phyloP scores from a whole-genome alignment of 208 protist genomes.

The Acanthamoeba royreba region DNA sequence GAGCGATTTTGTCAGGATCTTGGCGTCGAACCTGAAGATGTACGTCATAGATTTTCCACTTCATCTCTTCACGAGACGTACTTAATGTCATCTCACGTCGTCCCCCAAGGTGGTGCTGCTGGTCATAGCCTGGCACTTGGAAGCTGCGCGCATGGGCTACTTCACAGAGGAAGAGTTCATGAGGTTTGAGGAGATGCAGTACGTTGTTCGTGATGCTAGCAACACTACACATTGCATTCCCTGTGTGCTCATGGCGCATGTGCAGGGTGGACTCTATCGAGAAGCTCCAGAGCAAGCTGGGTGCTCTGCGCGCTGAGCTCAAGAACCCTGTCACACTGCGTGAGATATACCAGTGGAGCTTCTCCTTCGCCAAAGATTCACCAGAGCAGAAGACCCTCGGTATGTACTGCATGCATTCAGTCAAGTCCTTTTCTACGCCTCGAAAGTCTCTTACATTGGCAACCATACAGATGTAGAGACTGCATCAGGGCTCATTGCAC shows the following conservation, averaged over 20 bases:
- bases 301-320: neutral
- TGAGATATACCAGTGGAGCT: constrained; percentile 50
- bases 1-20: constrained; percentile 52
- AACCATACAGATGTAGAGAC: constrained; percentile 22
- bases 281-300: neutral
- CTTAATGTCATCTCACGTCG: neutral
- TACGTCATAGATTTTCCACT: constrained; percentile 4
- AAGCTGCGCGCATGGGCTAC: constrained; percentile 45
- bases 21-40: constrained; percentile 34
- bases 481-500: neutral
- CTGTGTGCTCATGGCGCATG: neutral
- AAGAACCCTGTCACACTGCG: neutral
- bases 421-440: neutral
- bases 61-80: neutral
- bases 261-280: neutral
- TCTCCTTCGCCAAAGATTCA: constrained; percentile 47
- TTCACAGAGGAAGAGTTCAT: constrained; percentile 54
- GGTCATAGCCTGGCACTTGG: constrained; percentile 46
- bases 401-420: neutral
- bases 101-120: neutral
- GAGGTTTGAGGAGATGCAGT: neutral
- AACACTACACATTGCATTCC: neutral
- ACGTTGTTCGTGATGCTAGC: neutral
- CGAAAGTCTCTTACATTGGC: neutral
- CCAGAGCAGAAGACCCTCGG: neutral